phyloP scores from a whole-genome alignment of 2,329 filamentous ascomycete genomes.

The Zasmidium angulare region DNA sequence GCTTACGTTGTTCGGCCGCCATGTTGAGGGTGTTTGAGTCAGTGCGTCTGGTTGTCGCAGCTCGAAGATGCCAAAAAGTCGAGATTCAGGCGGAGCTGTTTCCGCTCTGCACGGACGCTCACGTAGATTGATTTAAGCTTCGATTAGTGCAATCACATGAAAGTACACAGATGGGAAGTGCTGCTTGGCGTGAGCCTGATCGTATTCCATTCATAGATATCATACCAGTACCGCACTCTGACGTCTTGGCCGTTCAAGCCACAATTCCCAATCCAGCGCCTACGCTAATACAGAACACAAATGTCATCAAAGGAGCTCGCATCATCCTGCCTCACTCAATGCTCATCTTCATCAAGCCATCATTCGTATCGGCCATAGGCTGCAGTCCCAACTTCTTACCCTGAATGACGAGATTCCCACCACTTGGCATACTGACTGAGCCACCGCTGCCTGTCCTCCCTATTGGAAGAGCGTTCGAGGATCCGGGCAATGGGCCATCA shows the following conservation, averaged over 20 bases:
- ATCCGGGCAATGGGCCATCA: conserved; percentile 11
- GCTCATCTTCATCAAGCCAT: conserved; percentile 94
- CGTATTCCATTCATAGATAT: no score
- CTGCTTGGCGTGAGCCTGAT: no score
- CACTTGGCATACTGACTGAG: conserved; percentile 9
- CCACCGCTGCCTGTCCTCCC: conserved; percentile 14
- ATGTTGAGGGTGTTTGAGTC: conserved; percentile 50
- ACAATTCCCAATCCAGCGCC: conserved; percentile 6
- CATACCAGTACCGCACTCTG: no score
- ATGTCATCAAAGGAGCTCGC: background rate
- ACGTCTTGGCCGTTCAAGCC: background rate
- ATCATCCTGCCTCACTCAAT: conserved; percentile 64
- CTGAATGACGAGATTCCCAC: conserved; percentile 20
- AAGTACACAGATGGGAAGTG: no score
- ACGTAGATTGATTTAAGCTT: background rate
- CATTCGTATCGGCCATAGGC: conserved; percentile 93
- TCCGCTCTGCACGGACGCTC: background rate
- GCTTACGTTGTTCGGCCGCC: conserved; percentile 96
- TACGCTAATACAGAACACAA: conserved; percentile 15
- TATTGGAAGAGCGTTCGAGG: conserved; percentile 6
- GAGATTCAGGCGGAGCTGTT: background rate
- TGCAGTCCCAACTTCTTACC: conserved; percentile 73
- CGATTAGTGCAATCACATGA: background rate
- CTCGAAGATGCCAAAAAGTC: background rate
- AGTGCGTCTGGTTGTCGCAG: background rate